Percentiles rank a stretch among this genome's conserved stretches.
phyloP scores from a whole-genome alignment of 148 eudicot genomes.

The Vaccinium vitisidaea region DNA sequence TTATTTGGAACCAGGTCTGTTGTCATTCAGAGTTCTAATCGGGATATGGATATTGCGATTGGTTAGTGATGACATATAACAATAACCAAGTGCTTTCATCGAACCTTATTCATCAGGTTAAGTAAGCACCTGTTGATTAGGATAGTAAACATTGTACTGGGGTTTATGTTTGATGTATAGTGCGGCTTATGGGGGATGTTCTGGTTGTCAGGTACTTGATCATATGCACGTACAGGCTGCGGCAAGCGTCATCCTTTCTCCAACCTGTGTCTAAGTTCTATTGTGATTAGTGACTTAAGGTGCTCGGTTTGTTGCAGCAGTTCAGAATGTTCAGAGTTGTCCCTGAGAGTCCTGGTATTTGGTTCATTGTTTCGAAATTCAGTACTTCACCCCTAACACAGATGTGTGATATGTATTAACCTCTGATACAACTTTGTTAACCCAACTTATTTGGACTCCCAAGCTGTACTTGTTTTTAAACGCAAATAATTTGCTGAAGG shows the following conservation, averaged over 20 bases:
- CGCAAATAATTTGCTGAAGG: not conserved
- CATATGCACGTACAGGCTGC: constrained; percentile 24
- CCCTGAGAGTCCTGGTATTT: not conserved
- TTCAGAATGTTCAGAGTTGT: not conserved
- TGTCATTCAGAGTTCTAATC: not conserved
- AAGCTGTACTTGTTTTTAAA: not conserved
- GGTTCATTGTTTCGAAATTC: not conserved
- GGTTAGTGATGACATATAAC: not conserved
- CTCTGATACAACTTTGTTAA: not conserved
- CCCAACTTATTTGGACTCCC: not conserved
- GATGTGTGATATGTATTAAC: not conserved
- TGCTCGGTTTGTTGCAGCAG: not conserved
- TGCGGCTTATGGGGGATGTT: not conserved
- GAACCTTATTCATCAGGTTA: not conserved
- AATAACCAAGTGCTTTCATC: not conserved
- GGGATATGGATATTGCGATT: not conserved
- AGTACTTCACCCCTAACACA: not conserved
- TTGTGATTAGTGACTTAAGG: not conserved
- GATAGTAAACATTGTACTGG: not conserved
- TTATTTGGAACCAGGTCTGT: not conserved
- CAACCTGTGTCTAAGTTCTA: constrained; percentile 34
- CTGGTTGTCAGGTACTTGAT: constrained; percentile 28
- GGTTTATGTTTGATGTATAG: not conserved
- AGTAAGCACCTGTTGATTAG: not conserved
- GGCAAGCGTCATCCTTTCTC: constrained; percentile 22